Base-by-base conservation (phyloP, 768 basidiomycete species). In the Mycena belliarum region DNA sequence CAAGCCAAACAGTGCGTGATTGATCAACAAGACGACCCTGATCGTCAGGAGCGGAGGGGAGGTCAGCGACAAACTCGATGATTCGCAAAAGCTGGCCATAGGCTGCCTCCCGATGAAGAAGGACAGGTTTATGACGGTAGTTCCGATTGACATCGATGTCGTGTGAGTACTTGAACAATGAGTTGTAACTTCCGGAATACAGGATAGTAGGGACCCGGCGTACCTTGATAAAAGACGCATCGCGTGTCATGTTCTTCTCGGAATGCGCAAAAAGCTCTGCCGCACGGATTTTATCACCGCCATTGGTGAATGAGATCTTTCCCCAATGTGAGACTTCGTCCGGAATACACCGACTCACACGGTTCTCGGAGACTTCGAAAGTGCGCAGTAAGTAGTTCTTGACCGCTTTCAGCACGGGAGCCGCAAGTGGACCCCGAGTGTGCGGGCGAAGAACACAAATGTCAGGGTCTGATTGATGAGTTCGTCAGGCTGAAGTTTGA, bases 221-320 rank as follows among this genome's bases (percentile, higher is more conserved):
- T 38, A 52, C 57, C 57, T 59, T 59, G 20, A 59, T 46, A n/a
- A 52, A 59, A 6, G 50, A 47, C 9, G 58, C 46, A 23, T 59
- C 45, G 28, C 50, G 45, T 4, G 46, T 40, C 25, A 40, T 43
- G 40, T 59, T 23, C 6, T 40, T 18, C 14, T 52, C 52, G 2
- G 57, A 47, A 3, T 25, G 33, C 6, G 24, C 28, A 26, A 46
- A 35, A 33, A 59, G 38, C 1, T 59, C 57, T 2, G 38, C 25
- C 5, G 37, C 57, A 2, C 52, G 51, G n/a, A 59, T 59, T n/a
- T 25, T 24, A 32, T 59, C 46, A 6, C 57, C 57, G 14, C 57
- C 57, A 41, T 14, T n/a, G 24, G 40, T 37, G 38, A 59, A 59
- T 12, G 51, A 33, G 7, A 53, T 53, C 29, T 23, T 52, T 15